phyloP scores from a whole-genome alignment of 2,329 filamentous ascomycete genomes.

The Verticillium longisporum region DNA sequence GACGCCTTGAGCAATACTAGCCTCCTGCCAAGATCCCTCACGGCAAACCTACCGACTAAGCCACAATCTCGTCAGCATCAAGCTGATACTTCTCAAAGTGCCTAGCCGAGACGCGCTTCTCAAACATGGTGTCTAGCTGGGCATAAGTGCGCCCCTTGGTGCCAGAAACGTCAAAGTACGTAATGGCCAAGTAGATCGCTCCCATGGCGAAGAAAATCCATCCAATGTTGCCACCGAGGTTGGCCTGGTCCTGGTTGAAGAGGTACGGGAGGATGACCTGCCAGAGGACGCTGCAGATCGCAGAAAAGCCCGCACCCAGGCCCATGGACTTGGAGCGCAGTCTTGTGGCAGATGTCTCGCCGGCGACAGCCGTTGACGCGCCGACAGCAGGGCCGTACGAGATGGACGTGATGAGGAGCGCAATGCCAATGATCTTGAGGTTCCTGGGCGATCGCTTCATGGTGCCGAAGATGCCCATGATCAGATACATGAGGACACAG shows the following conservation, averaged over 20 bases:
- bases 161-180: constrained; percentile 21
- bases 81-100: constrained; percentile 2
- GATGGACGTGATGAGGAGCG: constrained; percentile 12
- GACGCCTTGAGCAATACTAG: neutral
- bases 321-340: constrained; percentile 9
- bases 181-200: constrained; percentile 16
- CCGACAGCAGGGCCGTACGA: constrained; percentile 14
- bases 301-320: constrained; percentile 6
- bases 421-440: constrained; percentile 13
- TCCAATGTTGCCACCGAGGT: constrained; percentile 30
- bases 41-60: neutral
- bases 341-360: constrained; percentile 8
- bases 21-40: no score
- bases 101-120: constrained; percentile 7
- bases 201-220: constrained; percentile 30
- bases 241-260: constrained; percentile 21
- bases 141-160: constrained; percentile 21
- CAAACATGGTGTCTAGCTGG: constrained; percentile 21
- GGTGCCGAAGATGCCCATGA: constrained; percentile 14
- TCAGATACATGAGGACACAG: constrained; percentile 12
- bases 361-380: constrained; percentile 10
- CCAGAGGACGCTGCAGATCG: constrained; percentile 9
- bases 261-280: constrained; percentile 18
- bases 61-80: neutral
- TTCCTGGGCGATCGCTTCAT: constrained; percentile 9